These are phyloP conservation scores for Yamadazyma ubonensis DNA, from an alignment of 805 yeast species.

Conservation along the genomic window DNA sequence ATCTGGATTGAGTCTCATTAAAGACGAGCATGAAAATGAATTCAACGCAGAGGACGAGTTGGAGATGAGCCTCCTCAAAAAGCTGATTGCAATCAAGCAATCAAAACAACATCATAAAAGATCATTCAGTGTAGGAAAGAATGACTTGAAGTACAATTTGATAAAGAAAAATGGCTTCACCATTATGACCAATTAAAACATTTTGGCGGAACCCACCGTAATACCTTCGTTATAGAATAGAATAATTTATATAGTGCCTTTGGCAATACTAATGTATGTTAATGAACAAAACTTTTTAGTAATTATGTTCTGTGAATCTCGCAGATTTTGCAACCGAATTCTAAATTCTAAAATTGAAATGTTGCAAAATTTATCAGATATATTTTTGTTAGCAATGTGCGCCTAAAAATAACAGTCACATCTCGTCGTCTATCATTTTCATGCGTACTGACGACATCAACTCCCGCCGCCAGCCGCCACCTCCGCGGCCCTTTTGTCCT, in stretches of 20 bases:
- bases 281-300: no score
- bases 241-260: neutral
- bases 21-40: slow-evolving; percentile 12
- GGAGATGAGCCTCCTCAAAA: slow-evolving; percentile 21
- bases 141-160: slow-evolving; percentile 33
- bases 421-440: no score
- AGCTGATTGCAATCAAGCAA: slow-evolving; percentile 18
- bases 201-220: neutral
- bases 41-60: slow-evolving; percentile 23
- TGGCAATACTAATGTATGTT: slow-evolving; percentile 4
- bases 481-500: no score
- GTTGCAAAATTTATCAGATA: slow-evolving; percentile 1
- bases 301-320: slow-evolving; percentile 2
- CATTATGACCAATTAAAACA: slow-evolving; percentile 10
- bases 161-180: slow-evolving; percentile 29
- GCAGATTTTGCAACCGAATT: no score
- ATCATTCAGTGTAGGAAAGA: slow-evolving; percentile 40
- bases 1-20: slow-evolving; percentile 12
- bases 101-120: slow-evolving; percentile 22
- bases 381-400: no score
- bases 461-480: no score
- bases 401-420: no score
- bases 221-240: neutral
- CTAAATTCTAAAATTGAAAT: no score
- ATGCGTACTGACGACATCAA: no score